Conservation (phyloP, 176 grass and related monocot species). For the Juncus effusus region DNA sequence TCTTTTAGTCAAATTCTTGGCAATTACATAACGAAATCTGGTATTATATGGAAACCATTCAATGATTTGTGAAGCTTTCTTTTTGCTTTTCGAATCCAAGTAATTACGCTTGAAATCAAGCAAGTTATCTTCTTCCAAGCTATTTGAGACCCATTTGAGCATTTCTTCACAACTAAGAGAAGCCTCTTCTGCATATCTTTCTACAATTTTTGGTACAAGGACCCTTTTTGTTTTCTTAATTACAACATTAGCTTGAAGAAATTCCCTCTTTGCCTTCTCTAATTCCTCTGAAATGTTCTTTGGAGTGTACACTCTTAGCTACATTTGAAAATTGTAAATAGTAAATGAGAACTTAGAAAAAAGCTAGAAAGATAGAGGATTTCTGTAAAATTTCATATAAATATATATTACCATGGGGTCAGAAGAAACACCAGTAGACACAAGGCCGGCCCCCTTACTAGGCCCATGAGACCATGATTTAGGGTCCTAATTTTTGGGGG, state of each 20-base stretch:
- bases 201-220: slow-evolving; percentile 60
- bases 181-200: slow-evolving; percentile 69
- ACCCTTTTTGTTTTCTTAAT: slow-evolving; percentile 63
- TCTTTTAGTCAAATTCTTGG: slow-evolving; percentile 48
- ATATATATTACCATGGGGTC: slow-evolving; percentile 63
- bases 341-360: neutral
- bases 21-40: slow-evolving; percentile 68
- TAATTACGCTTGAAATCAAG: slow-evolving; percentile 44
- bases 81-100: slow-evolving; percentile 16
- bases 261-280: slow-evolving; percentile 79
- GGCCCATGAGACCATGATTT: too few species aligned
- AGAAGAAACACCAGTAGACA: slow-evolving; percentile 74
- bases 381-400: neutral
- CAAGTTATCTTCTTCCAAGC: slow-evolving; percentile 37
- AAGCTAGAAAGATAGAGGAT: neutral
- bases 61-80: slow-evolving; percentile 63
- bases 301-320: slow-evolving; percentile 80
- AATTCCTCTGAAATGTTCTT: slow-evolving; percentile 72
- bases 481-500: too few species aligned
- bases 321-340: slow-evolving; percentile 25
- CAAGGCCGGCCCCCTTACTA: too few species aligned
- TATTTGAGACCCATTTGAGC: slow-evolving; percentile 46
- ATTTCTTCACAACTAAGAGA: slow-evolving; percentile 45
- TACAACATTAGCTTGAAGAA: slow-evolving; percentile 60
- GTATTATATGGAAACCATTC: slow-evolving; percentile 85